Conservation (phyloP, 495 filamentous ascomycete species). For the Tuber brumale region DNA sequence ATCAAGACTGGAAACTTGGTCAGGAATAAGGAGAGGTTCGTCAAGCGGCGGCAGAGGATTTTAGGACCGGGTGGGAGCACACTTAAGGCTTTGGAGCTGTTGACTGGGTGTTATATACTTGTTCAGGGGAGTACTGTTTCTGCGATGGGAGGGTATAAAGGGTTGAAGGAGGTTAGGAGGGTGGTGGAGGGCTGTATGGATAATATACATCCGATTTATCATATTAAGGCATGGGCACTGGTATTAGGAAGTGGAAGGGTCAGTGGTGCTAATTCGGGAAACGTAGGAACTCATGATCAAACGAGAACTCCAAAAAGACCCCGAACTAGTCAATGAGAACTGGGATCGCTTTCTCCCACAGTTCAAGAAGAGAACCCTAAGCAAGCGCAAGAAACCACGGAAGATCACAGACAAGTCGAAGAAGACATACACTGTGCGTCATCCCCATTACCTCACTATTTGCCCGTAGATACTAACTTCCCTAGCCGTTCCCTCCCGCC, state of each 20-base stretch:
- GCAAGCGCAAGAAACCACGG: slow-evolving; percentile 71
- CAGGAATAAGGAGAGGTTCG: slow-evolving; percentile 91
- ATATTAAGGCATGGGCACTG: slow-evolving; percentile 59
- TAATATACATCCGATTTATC: slow-evolving; percentile 70
- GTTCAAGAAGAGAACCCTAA: slow-evolving; percentile 92
- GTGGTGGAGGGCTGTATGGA: slow-evolving; percentile 94
- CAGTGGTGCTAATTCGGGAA: background rate
- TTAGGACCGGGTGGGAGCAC: slow-evolving; percentile 78
- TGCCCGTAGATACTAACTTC: slow-evolving; percentile 44
- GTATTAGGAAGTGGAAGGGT: background rate
- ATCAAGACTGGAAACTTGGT: slow-evolving; percentile 88
- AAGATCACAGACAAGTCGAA: slow-evolving; percentile 89
- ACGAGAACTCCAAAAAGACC: slow-evolving; percentile 93
- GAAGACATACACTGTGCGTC: slow-evolving; percentile 68
- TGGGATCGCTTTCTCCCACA: slow-evolving; percentile 97
- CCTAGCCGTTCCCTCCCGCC: slow-evolving; percentile 54
- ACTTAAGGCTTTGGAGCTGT: slow-evolving; percentile 89
- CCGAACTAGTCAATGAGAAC: slow-evolving; percentile 73
- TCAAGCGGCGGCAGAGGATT: slow-evolving; percentile 89
- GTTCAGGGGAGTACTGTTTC: slow-evolving; percentile 96
- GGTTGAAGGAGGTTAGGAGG: slow-evolving; percentile 83
- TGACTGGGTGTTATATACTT: slow-evolving; percentile 87
- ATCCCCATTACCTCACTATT: slow-evolving; percentile 53
- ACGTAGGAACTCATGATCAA: slow-evolving; percentile 88
- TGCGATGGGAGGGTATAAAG: slow-evolving; percentile 85